phyloP scores from a whole-genome alignment of 345 rosid species.

The Gossypium arboreum region DNA sequence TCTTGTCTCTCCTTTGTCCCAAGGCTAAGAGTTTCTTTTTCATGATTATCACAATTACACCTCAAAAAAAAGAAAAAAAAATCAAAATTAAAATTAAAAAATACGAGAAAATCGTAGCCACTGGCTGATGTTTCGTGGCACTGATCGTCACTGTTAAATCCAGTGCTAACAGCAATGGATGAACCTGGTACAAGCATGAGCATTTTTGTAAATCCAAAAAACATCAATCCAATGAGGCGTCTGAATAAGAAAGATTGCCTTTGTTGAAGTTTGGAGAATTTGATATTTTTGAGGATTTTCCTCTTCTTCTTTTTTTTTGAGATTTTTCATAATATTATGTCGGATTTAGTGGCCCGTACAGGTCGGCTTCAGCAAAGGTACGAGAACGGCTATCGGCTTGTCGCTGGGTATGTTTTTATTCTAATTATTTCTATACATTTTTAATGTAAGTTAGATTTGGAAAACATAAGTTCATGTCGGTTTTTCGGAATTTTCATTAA shows the following conservation, averaged over 20 bases:
- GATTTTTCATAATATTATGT: conserved; percentile 36
- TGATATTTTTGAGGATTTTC: neutral
- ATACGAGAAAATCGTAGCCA: conserved; percentile 12
- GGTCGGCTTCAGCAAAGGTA: conserved; percentile 98
- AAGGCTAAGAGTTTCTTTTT: neutral
- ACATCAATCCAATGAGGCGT: neutral
- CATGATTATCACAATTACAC: neutral
- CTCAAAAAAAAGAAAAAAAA: neutral
- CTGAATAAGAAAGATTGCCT: conserved; percentile 13
- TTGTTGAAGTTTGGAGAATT: conserved; percentile 1
- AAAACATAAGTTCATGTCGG: neutral
- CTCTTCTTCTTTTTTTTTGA: neutral
- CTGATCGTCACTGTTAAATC: conserved; percentile 28
- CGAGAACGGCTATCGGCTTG: conserved; percentile 88
- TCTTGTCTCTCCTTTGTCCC: conserved; percentile 10
- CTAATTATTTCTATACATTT: neutral
- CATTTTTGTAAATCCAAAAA: conserved; percentile 12
- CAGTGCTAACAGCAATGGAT: conserved; percentile 29
- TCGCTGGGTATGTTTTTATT: conserved; percentile 64
- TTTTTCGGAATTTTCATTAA: neutral
- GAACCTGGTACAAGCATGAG: conserved; percentile 28
- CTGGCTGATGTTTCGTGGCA: conserved; percentile 32
- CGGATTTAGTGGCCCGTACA: conserved; percentile 93
- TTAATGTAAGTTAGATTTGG: neutral
- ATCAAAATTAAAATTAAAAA: conserved; percentile 15